Conservation (phyloP, 495 filamentous ascomycete species). For the Neurospora sp. region DNA sequence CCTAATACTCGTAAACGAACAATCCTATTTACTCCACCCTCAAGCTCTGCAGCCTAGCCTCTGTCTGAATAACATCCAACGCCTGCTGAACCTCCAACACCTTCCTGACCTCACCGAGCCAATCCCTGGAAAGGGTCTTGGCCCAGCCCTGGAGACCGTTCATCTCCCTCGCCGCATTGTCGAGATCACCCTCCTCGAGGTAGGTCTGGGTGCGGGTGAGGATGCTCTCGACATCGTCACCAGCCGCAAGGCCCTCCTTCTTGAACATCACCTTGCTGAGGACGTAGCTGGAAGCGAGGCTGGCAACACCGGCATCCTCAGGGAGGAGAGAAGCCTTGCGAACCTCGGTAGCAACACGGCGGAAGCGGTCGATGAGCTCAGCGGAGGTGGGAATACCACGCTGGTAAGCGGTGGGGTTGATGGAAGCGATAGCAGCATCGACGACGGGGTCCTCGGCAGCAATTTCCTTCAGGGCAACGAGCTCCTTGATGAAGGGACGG, state of each 20-base stretch:
- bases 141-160: slow-evolving; percentile 87
- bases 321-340: slow-evolving; percentile 87
- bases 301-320: slow-evolving; percentile 86
- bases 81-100: slow-evolving; percentile 93
- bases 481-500: slow-evolving; percentile 77
- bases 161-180: slow-evolving; percentile 89
- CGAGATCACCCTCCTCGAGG: slow-evolving; percentile 84
- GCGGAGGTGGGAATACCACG: slow-evolving; percentile 71
- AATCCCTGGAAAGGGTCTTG: slow-evolving; percentile 84
- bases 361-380: slow-evolving; percentile 90
- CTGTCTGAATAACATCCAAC: slow-evolving; percentile 61
- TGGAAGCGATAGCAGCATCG: slow-evolving; percentile 82
- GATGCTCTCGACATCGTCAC: slow-evolving; percentile 91
- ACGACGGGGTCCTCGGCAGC: slow-evolving; percentile 73
- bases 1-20: neutral
- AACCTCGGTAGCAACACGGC: slow-evolving; percentile 85
- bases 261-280: slow-evolving; percentile 89
- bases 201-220: slow-evolving; percentile 77
- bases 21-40: slow-evolving; percentile 36
- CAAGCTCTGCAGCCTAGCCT: slow-evolving; percentile 52
- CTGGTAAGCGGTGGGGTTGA: slow-evolving; percentile 90
- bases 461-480: slow-evolving; percentile 89
- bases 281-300: slow-evolving; percentile 77
- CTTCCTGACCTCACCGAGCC: slow-evolving; percentile 77
- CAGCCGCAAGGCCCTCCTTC: slow-evolving; percentile 75